Evolutionary conservation across 75 land plant species (phyloP), one percentile per base, ranked within the genome.

Genomic region (Ceratopteris richardii): DNA sequence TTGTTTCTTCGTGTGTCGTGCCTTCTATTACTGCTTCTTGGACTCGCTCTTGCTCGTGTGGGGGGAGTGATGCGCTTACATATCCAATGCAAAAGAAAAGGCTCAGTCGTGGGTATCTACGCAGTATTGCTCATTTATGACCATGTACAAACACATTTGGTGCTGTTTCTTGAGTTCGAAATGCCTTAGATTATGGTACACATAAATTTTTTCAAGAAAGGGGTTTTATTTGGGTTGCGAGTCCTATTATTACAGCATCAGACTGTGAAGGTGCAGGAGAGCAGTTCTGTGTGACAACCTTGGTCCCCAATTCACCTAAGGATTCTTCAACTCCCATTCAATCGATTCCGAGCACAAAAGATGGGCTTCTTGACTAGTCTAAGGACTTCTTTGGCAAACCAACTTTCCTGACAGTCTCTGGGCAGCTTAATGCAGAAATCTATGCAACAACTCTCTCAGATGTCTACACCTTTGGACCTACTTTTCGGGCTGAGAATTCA

Each of bases 401-500:
- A 37, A 77, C 75, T 2, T 80, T 64, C 70, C 29, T 88, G 39
- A 73, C 86, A 24, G 67, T 58, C 31, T 77, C 82, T 33, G 86
- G 86, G 22, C 79, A 77, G 39, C 71, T 88, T 50, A 94, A 92
- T 53, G 72, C 88, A 54, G 89, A 88, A 71, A 82, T 86, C 62
- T 88, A 80, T 69, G 86, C 97, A 14, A 77, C 84, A 56, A 70
- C 81, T 13, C 80, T 92, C 27, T 71, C 86, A 36, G 78, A 67
- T 66, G 93, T 92, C 24, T 92, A 92, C 68, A 70, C 86, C 1
- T 80, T 84, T 62, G 97, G 97, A 21, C 97, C 97, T 0, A 80
- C 85, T 18, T 92, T 92, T 57, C 53, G 74, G 33, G 86, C 95
- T n/a, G 73, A 76, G 26, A 63, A 55, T 28, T 60, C 71, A 14